These are phyloP conservation scores for Xylaria grammica DNA, from an alignment of 495 filamentous ascomycete genomes.

Conservation along the genomic window DNA sequence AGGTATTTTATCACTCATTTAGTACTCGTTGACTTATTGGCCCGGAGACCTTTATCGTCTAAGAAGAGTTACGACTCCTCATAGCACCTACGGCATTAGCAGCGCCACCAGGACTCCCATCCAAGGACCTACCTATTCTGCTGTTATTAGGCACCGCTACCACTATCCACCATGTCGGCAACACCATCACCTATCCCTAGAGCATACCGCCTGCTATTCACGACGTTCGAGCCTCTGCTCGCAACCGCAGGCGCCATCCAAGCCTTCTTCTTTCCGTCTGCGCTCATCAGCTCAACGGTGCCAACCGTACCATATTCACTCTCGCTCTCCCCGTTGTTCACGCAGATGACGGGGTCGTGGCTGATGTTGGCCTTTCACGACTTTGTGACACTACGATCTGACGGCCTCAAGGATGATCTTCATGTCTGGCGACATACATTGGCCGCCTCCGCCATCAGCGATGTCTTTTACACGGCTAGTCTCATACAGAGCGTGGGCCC, in stretches of 20 bases:
- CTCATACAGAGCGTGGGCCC: conserved; percentile 19
- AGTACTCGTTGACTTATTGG: no score
- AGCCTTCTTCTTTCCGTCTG: conserved; percentile 17
- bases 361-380: conserved; percentile 55
- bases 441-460: conserved; percentile 19
- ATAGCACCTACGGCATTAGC: no score
- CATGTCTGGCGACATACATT: conserved; percentile 21
- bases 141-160: background rate
- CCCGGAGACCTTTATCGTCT: no score
- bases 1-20: no score
- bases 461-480: conserved; percentile 21
- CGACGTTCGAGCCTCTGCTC: conserved; percentile 16
- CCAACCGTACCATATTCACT: conserved; percentile 18
- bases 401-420: conserved; percentile 7
- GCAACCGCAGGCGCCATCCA: conserved; percentile 13
- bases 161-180: conserved; percentile 4
- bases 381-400: conserved; percentile 42
- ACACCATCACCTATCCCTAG: conserved; percentile 16
- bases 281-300: conserved; percentile 10
- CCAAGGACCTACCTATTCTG: no score
- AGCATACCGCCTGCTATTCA: conserved; percentile 18
- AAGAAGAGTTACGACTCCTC: no score
- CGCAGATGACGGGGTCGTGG: conserved; percentile 34
- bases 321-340: conserved; percentile 14
- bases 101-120: no score